Evolutionary conservation across 495 filamentous ascomycete genomes (phyloP).

Genomic region (Lichina pygmaea): DNA sequence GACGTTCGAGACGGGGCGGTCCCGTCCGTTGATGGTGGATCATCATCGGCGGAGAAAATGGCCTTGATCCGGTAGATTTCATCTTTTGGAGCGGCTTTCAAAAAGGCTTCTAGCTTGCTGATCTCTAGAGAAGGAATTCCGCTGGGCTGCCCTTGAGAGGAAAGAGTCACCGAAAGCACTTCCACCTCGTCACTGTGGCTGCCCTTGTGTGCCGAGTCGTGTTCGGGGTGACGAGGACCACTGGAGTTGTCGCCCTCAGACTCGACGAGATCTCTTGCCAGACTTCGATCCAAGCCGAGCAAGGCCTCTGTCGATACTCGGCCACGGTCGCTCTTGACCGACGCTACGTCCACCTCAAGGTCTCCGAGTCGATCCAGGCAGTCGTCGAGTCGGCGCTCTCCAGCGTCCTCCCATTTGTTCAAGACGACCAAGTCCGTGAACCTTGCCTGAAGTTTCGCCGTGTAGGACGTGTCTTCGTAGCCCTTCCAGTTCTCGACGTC

Average conservation of each 20-base stretch:
- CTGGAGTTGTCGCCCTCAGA: slow-evolving; percentile 2
- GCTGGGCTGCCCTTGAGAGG: background rate
- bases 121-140: slow-evolving; percentile 22
- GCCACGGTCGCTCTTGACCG: slow-evolving; percentile 57
- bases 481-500: slow-evolving; percentile 96
- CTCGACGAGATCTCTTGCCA: slow-evolving; percentile 30
- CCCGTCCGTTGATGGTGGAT: background rate
- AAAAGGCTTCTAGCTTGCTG: slow-evolving; percentile 32
- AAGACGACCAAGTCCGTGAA: slow-evolving; percentile 88
- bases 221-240: slow-evolving; percentile 10
- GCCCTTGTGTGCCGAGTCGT: slow-evolving; percentile 33
- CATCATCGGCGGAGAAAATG: slow-evolving; percentile 26
- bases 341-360: slow-evolving; percentile 52
- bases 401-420: slow-evolving; percentile 76
- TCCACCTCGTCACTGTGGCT: slow-evolving; percentile 36
- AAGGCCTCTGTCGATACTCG: slow-evolving; percentile 48
- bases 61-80: slow-evolving; percentile 93
- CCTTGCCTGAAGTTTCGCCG: slow-evolving; percentile 57
- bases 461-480: slow-evolving; percentile 76
- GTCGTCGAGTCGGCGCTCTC: slow-evolving; percentile 50
- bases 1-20: slow-evolving; percentile 3
- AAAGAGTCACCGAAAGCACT: slow-evolving; percentile 50
- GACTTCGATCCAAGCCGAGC: slow-evolving; percentile 62
- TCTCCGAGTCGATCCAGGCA: slow-evolving; percentile 66
- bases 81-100: slow-evolving; percentile 53